Evolutionary conservation across 208 protist species (phyloP), one percentile per base, ranked within the genome.

Genomic region (Porcisia hertigi): DNA sequence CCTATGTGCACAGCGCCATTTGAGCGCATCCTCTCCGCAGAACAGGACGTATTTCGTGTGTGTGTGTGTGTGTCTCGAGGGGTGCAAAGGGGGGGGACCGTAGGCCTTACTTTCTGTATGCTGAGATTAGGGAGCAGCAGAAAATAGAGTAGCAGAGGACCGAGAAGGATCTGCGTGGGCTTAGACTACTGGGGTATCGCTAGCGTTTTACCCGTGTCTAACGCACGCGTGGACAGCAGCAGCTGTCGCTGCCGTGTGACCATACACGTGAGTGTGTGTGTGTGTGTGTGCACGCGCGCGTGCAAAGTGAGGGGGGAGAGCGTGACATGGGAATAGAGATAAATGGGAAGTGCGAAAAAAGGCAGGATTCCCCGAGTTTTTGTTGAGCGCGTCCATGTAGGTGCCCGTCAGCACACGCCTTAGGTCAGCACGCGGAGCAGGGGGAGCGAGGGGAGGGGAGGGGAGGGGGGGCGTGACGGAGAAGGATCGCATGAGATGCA

Each of bases 1-100:
- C 83, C 88, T 49, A 97, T 76, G 75, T 97, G 93, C 20, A 75
- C 83, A 2, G 83, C 90, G 73, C 92, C 89, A 75, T 97, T 97
- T 5, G 93, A 93, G 23, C 82, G 79, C 93, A 97, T 97, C 11
- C 25, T 41, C 65, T 69, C 23, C n/a, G 60, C 8, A 12, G n/a
- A n/a, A n/a, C 3, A 30, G 16, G 55, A 20, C 23, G 23, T 0
- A 2, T 5, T 70, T 4, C 11, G 23, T 49, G 14, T 54, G 45
- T 54, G 65, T 70, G 41, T 18, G 65, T 34, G 65, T 55, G 65
- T 25, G 45, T 18, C 23, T 41, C 4, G 36, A 11, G 36, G 6
- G 65, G 65, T 3, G 43, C 36, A 47, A 20, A 12, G n/a, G 20
- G 43, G 59, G 36, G 34, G 59, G 39, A 16, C 39, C 34, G 30